Evolutionary conservation across 169 alveolate species (phyloP).

Genomic region (Amoebophrya sp.): DNA sequence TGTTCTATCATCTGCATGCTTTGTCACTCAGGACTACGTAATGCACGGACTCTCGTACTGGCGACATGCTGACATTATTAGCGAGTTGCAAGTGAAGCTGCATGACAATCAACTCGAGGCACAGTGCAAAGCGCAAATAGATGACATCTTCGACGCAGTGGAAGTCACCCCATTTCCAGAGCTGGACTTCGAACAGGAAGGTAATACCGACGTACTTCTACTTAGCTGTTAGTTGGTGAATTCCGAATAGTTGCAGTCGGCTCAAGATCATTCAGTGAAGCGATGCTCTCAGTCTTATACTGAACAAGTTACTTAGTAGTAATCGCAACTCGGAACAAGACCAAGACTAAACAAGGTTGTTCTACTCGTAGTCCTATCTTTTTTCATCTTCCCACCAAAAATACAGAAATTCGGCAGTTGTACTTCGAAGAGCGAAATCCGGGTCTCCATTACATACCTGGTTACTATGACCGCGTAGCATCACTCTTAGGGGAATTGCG

Average conservation of each 20-base stretch:
- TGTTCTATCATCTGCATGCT: too few species aligned
- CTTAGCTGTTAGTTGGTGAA: too few species aligned
- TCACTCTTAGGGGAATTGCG: background rate
- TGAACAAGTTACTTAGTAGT: too few species aligned
- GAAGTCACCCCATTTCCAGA: background rate
- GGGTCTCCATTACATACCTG: background rate
- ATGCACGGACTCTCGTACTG: slow-evolving; percentile 5
- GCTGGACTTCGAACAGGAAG: background rate
- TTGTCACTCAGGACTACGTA: background rate
- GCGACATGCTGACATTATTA: background rate
- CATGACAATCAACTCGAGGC: background rate
- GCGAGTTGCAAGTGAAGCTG: background rate
- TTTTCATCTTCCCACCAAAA: too few species aligned
- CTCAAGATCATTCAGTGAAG: too few species aligned
- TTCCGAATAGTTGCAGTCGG: too few species aligned
- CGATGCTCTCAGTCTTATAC: too few species aligned
- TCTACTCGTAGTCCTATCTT: too few species aligned
- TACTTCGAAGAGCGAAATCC: background rate
- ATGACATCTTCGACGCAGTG: background rate
- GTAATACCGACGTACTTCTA: too few species aligned
- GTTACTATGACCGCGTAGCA: background rate
- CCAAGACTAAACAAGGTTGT: too few species aligned
- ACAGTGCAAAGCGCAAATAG: background rate
- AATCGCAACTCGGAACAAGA: too few species aligned
- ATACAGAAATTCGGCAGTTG: background rate